Base-by-base conservation (phyloP, 2,329 filamentous ascomycete species). In the Ramularia endophylla region DNA sequence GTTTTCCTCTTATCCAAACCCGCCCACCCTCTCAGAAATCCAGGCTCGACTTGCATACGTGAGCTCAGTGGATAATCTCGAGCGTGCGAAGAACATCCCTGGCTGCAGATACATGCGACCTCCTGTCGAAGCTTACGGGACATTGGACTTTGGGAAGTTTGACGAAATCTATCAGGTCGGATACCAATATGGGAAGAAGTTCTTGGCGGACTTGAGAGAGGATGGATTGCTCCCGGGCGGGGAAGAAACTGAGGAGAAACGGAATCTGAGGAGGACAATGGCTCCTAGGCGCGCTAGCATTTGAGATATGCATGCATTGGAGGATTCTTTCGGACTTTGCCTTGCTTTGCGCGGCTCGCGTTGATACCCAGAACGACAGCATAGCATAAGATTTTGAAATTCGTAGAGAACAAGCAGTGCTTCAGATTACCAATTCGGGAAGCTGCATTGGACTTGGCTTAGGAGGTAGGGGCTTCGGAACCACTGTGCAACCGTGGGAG, bases 41-140 rank as follows among this genome's bases (percentile, higher is more conserved):
- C 94, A 98, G 68, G 90, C 87, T 5, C 78, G 92, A 2, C 74
- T 98, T 5, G 92, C 92, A 0, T 98, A 98, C 58, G 92, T 98
- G 34, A 92, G 85, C 4, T 94, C 85, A 40, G 87, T 95, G 9
- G 92, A 97, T 62, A 92, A 92, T 18, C 73, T 98, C 18, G 92
- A 98, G 65, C 77, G 89, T 27, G 92, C 92, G 17, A 98, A 98
- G 72, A 83, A 75, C 4, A 90, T 85, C 58, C 80, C 87, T 0
- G 92, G 92, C 0, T 97, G 90, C 64, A 74, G 94, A 38, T 98
- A 98, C 64, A 94, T 98, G 87, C 79, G 92, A 1, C 94, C 94
- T 4, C 92, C 92, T 0, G 85, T 98, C 48, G 92, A 97, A 59
- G 75, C 79, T 1, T 98, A 95, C 55, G 92, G 89, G 4, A 98